Conservation (phyloP, 331 rosid species). For the Telfairia occidentalis region DNA sequence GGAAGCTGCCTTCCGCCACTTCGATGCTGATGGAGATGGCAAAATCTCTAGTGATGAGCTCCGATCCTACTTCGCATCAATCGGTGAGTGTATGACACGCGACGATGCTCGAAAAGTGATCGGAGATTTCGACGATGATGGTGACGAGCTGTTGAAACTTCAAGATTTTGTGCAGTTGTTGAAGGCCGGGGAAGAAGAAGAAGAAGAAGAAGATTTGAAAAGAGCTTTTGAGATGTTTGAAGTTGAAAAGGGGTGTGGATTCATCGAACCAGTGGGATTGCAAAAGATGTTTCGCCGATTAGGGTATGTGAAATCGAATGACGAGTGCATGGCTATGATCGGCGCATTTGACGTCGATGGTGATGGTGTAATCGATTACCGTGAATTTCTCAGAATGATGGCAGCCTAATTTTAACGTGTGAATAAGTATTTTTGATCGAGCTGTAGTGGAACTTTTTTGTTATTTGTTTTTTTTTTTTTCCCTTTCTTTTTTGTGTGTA, state of each 20-base stretch:
- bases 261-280: neutral
- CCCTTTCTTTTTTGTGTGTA: too few relatives aligned
- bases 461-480: neutral
- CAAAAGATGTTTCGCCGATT: neutral
- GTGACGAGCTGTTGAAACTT: slow-evolving; percentile 31
- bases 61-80: slow-evolving; percentile 5
- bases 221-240: slow-evolving; percentile 15
- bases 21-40: slow-evolving; percentile 4
- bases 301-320: neutral
- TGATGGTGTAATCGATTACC: slow-evolving; percentile 6
- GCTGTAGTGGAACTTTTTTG: neutral
- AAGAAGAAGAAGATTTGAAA: neutral
- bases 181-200: neutral
- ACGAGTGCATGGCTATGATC: slow-evolving; percentile 14
- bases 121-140: slow-evolving; percentile 31
- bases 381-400: slow-evolving; percentile 14
- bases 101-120: slow-evolving; percentile 29
- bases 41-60: slow-evolving; percentile 2
- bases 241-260: slow-evolving; percentile 6
- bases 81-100: neutral
- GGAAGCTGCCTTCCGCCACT: neutral
- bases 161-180: slow-evolving; percentile 26
- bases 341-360: slow-evolving; percentile 1
- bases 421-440: neutral
- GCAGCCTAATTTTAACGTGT: neutral